These are phyloP conservation scores for Craterostigma plantagineum DNA, from an alignment of 257 asterid genomes.

Conservation along the genomic window DNA sequence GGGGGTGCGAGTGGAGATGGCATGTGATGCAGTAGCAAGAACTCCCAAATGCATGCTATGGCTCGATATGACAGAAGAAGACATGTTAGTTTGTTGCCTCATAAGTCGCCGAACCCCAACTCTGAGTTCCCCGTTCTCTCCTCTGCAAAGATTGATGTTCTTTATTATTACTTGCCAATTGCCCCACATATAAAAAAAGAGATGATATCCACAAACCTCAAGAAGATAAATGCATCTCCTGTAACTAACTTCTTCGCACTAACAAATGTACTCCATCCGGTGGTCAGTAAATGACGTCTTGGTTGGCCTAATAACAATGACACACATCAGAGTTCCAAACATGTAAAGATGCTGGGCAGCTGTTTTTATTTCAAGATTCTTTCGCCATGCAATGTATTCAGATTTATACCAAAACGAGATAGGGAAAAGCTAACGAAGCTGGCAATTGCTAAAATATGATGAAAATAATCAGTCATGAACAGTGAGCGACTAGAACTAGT, in stretches of 20 bases:
- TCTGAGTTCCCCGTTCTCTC: slow-evolving; percentile 88
- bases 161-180: slow-evolving; percentile 5
- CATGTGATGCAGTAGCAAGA: slow-evolving; percentile 98
- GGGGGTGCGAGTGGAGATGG: slow-evolving; percentile 63
- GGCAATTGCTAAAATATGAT: too few species aligned
- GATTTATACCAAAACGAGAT: too few species aligned
- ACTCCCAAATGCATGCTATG: slow-evolving; percentile 99
- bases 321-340: neutral
- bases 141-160: slow-evolving; percentile 27
- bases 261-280: slow-evolving; percentile 99
- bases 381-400: too few species aligned
- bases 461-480: too few species aligned
- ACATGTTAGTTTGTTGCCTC: slow-evolving; percentile 80
- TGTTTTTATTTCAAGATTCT: neutral
- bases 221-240: slow-evolving; percentile 94
- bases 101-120: slow-evolving; percentile 93
- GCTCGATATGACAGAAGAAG: slow-evolving; percentile 94
- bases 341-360: neutral
- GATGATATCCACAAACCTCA: slow-evolving; percentile 31
- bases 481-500: too few species aligned
- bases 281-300: slow-evolving; percentile 91
- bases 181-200: neutral
- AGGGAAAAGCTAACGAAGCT: too few species aligned
- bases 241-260: slow-evolving; percentile 91
- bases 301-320: slow-evolving; percentile 71